phyloP scores from a whole-genome alignment of 2,329 filamentous ascomycete species.

The Venturia aucupariae region DNA sequence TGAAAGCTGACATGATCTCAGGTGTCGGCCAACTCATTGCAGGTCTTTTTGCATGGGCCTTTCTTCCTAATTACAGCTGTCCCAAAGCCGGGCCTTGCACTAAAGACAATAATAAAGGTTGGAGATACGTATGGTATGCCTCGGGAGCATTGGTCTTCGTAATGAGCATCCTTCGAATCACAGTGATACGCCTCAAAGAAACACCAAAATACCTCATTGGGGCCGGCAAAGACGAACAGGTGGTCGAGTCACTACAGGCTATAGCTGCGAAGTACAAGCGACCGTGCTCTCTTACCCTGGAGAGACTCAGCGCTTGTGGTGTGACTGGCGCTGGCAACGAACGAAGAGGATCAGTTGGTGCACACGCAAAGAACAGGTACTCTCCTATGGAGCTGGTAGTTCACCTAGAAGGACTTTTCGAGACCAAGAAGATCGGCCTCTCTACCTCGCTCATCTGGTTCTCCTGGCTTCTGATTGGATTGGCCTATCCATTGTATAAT shows the following conservation, averaged over 20 bases:
- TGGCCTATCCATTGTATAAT: slow-evolving; percentile 67
- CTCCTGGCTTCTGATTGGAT: slow-evolving; percentile 60
- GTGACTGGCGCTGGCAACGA: slow-evolving; percentile 17
- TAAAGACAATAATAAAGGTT: slow-evolving; percentile 44
- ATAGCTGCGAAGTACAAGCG: slow-evolving; percentile 46
- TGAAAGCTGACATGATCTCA: slow-evolving; percentile 17
- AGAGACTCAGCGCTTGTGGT: slow-evolving; percentile 40
- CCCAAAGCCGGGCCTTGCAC: slow-evolving; percentile 37
- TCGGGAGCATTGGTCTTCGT: slow-evolving; percentile 45
- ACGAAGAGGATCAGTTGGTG: slow-evolving; percentile 18
- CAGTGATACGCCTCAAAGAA: slow-evolving; percentile 44
- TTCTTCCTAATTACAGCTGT: slow-evolving; percentile 43
- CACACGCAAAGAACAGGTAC: slow-evolving; percentile 25
- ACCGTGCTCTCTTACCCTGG: slow-evolving; percentile 42
- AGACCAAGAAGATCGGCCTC: slow-evolving; percentile 48
- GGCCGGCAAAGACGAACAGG: slow-evolving; percentile 44
- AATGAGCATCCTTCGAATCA: slow-evolving; percentile 43
- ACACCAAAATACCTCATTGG: slow-evolving; percentile 49
- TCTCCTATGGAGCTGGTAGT: slow-evolving; percentile 32
- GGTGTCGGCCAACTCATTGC: slow-evolving; percentile 41
- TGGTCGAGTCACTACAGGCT: slow-evolving; percentile 39
- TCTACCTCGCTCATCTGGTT: slow-evolving; percentile 59
- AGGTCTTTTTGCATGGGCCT: slow-evolving; percentile 47
- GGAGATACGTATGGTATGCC: slow-evolving; percentile 49
- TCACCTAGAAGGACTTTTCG: slow-evolving; percentile 58